Base-by-base conservation (phyloP, 768 basidiomycete species). In the Glaciozyma martinii region DNA sequence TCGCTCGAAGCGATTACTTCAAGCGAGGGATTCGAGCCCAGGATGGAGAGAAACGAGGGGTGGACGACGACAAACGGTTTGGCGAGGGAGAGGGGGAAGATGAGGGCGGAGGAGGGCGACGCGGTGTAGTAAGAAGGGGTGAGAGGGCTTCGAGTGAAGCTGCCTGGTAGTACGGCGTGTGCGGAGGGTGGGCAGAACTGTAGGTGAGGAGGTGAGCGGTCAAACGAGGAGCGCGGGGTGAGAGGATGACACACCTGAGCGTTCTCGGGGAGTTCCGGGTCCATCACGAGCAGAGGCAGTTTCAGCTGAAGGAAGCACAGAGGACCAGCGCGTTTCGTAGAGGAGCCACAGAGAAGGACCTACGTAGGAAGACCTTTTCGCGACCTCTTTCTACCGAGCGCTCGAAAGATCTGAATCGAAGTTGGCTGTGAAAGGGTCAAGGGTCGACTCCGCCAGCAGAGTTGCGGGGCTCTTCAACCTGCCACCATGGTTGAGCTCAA, bases 31-130 rank as follows among this genome's bases (percentile, higher is more conserved):
- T 77, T 76, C 6, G 75, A 66, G 1, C 87, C 88, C 1, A 88
- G 80, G 61, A 88, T 78, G 10, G 74, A 62, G 52, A 85, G 76
- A 76, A 89, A 88, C n/a, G 76, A 75, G 5, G 76, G 74, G 69
- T 84, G 79, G 72, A 80, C 81, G 32, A 81, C 74, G 76, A 88
- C 85, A 71, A 85, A 82, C 0, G 84, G 83, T 19, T 82, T 78
- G n/a, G 75, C 74, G 44, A 80, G 79, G 71, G 81, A 81, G 23
- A 84, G 85, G 3, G 85, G 86, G 70, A 85, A 84, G 69, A 75
- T 75, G 55, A 80, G 65, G 59, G 63, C 30, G 25, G 58, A 42
- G 15, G 43, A 42, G 29, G 61, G 37, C 21, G 46, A 30, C 27
- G 54, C 13, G 37, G 59, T 42, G 47, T 42, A 33, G 59, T 32